phyloP scores from a whole-genome alignment of 495 filamentous ascomycete genomes.

The Penicillium simplicissimum region DNA sequence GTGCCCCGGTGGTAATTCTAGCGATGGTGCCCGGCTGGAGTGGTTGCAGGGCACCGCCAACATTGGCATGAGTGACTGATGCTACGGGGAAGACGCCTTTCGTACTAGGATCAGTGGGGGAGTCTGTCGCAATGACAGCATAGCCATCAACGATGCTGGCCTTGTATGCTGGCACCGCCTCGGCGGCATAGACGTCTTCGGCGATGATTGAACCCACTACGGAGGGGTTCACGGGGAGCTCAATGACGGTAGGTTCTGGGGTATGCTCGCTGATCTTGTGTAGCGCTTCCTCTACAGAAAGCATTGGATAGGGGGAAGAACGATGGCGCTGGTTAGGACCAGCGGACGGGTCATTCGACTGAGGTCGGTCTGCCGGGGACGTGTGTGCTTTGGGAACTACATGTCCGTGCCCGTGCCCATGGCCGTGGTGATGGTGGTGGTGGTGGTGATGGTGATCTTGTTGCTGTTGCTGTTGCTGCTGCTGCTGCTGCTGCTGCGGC shows the following conservation, averaged over 20 bases:
- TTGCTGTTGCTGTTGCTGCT: conserved; percentile 22
- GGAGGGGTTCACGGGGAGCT: conserved; percentile 56
- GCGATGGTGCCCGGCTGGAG: conserved; percentile 76
- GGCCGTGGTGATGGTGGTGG: conserved; percentile 56
- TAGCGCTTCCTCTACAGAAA: conserved; percentile 80
- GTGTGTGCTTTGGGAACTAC: conserved; percentile 71
- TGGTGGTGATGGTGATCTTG: conserved; percentile 49
- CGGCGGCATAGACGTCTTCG: conserved; percentile 74
- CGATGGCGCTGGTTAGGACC: conserved; percentile 78
- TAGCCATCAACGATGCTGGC: conserved; percentile 99
- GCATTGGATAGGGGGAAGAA: conserved; percentile 88
- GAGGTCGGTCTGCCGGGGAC: conserved; percentile 53
- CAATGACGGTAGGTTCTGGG: conserved; percentile 55
- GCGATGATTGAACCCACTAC: conserved; percentile 79
- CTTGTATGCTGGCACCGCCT: conserved; percentile 87
- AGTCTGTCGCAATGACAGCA: conserved; percentile 59
- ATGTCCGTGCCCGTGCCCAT: conserved; percentile 66
- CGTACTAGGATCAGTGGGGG: conserved; percentile 55
- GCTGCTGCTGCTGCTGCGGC: conserved; percentile 26
- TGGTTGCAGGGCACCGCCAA: conserved; percentile 56
- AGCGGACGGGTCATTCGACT: conserved; percentile 79
- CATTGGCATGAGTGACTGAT: conserved; percentile 79
- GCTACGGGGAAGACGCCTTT: conserved; percentile 84
- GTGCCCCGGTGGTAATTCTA: conserved; percentile 91
- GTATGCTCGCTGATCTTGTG: conserved; percentile 69